Percentiles rank a stretch among this genome's conserved stretches.
Conservation (phyloP, 164 flowering plant species). For the Piper longum region DNA sequence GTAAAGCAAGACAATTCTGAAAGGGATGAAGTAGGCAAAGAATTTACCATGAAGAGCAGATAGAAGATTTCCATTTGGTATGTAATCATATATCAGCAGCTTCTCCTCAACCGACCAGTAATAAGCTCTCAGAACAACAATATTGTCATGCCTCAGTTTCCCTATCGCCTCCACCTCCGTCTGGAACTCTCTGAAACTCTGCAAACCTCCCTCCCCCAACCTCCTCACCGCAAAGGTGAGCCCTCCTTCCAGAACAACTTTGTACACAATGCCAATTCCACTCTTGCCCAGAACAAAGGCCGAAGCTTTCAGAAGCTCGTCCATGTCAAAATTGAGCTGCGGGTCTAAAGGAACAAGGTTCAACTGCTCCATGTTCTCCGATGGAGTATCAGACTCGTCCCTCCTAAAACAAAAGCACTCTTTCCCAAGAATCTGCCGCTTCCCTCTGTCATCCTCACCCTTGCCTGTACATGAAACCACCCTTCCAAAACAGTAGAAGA, state of each 20-base stretch:
- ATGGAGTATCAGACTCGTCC: conserved; percentile 60
- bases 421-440: conserved; percentile 22
- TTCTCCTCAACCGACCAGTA: conserved; percentile 96
- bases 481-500: conserved; percentile 61
- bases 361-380: conserved; percentile 64
- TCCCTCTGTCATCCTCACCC: conserved; percentile 12
- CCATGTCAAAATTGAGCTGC: conserved; percentile 63
- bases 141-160: conserved; percentile 71
- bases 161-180: conserved; percentile 91
- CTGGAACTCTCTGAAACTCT: conserved; percentile 80
- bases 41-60: conserved; percentile 72
- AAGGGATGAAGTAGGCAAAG: not conserved
- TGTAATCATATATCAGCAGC: conserved; percentile 72
- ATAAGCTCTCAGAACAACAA: conserved; percentile 77
- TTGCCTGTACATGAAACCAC: conserved; percentile 27
- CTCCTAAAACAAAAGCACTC: conserved; percentile 70
- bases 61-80: conserved; percentile 70
- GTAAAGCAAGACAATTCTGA: not conserved
- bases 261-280: conserved; percentile 86
- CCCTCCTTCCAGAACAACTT: conserved; percentile 90
- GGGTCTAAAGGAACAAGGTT: conserved; percentile 71
- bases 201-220: conserved; percentile 92
- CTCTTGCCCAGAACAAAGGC: conserved; percentile 95
- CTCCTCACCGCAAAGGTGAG: conserved; percentile 78
- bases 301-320: conserved; percentile 82